Percentiles rank a stretch among this genome's conserved stretches.
phyloP scores from a whole-genome alignment of 129 eudicot genomes.

The Rutidosis leptorrhynchoides region DNA sequence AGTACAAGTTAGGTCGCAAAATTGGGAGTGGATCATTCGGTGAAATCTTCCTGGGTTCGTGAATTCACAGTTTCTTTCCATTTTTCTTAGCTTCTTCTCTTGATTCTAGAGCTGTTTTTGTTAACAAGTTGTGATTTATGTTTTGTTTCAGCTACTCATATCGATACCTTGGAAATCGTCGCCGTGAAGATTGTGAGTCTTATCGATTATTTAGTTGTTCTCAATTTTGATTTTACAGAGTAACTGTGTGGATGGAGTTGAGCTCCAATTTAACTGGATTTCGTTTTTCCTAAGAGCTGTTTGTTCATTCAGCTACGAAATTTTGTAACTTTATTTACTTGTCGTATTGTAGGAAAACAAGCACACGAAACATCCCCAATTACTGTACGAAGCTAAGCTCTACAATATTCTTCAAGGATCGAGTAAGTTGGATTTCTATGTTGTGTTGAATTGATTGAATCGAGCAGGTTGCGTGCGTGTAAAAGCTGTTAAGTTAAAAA shows the following conservation, averaged over 20 bases:
- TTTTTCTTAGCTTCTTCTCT: neutral
- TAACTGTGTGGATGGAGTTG: too few species aligned
- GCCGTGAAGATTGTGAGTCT: conserved; percentile 90
- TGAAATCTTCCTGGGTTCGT: conserved; percentile 56
- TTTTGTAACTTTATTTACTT: too few species aligned
- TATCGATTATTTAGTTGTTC: too few species aligned
- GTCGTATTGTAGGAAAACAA: conserved; percentile 38
- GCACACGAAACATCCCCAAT: conserved; percentile 51
- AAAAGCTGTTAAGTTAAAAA: too few species aligned
- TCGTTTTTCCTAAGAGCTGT: too few species aligned
- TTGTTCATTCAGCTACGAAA: too few species aligned
- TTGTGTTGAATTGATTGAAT: too few species aligned
- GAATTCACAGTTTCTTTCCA: too few species aligned
- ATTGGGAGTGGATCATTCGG: conserved; percentile 93
- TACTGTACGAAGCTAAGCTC: conserved; percentile 59
- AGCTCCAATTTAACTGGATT: too few species aligned
- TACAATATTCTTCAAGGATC: conserved; percentile 48
- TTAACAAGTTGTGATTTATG: too few species aligned
- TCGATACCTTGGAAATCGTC: conserved; percentile 76
- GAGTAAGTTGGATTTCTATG: conserved; percentile 34
- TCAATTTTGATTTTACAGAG: too few species aligned
- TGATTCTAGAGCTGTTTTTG: neutral
- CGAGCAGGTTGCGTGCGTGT: too few species aligned
- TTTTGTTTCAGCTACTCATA: conserved; percentile 75
- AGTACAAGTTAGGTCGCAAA: conserved; percentile 82